phyloP scores from a whole-genome alignment of 495 filamentous ascomycete species.

The Podospora conica region DNA sequence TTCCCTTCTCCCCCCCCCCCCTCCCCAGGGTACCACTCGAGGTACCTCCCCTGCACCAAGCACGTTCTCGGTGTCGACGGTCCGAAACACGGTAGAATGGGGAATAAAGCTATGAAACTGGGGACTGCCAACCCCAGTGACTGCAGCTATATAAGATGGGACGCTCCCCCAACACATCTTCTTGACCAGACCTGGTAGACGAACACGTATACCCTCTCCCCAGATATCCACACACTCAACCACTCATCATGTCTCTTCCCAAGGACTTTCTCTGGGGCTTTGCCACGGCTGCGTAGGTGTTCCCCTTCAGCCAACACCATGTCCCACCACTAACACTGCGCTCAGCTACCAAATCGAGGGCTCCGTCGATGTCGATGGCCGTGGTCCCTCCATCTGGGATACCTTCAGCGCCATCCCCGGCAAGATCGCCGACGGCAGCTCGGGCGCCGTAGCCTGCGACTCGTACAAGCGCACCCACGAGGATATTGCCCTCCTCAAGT shows the following conservation, averaged over 20 bases:
- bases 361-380: constrained; percentile 58
- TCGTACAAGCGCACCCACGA: constrained; percentile 68
- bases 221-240: neutral
- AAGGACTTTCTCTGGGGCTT: constrained; percentile 79
- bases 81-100: constrained; percentile 43
- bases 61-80: constrained; percentile 42
- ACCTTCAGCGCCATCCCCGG: constrained; percentile 66
- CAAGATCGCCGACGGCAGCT: constrained; percentile 65
- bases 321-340: neutral
- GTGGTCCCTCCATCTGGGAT: constrained; percentile 72
- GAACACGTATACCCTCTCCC: neutral
- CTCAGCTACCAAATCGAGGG: constrained; percentile 73
- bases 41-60: neutral
- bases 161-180: constrained; percentile 1
- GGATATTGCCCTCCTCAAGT: constrained; percentile 67
- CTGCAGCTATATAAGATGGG: constrained; percentile 23
- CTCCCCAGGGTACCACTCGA: neutral
- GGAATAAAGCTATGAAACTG: constrained; percentile 30
- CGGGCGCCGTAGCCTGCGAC: constrained; percentile 66
- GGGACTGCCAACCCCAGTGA: constrained; percentile 4
- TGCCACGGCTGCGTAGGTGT: constrained; percentile 64
- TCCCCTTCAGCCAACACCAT: neutral
- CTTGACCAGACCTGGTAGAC: neutral
- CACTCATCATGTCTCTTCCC: constrained; percentile 50
- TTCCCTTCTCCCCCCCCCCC: constrained; percentile 1